phyloP scores from a whole-genome alignment of 2,329 filamentous ascomycete genomes.

The Tolypocladium inflatum region DNA sequence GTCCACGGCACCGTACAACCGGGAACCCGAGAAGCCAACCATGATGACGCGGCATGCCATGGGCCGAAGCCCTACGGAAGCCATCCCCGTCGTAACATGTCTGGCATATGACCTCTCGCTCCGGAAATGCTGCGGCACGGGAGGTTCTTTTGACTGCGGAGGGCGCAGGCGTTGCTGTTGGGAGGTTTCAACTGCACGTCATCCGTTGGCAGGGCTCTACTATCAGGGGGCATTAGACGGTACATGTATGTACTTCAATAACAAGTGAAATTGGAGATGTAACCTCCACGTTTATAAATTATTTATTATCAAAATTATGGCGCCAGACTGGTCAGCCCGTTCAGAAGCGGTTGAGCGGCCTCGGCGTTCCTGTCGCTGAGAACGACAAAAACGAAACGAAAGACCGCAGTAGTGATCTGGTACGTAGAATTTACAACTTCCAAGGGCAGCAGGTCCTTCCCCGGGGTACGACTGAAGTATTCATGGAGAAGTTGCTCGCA shows the following conservation, averaged over 20 bases:
- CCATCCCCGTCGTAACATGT: neutral
- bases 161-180: neutral
- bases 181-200: neutral
- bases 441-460: no score
- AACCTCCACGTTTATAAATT: neutral
- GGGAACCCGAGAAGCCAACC: neutral
- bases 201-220: neutral
- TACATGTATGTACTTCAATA: neutral
- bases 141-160: neutral
- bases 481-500: no score
- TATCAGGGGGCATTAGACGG: neutral
- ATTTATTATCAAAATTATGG: no score
- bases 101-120: neutral
- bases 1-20: neutral
- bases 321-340: no score
- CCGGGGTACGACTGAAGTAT: no score
- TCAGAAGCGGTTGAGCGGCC: no score
- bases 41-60: neutral
- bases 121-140: neutral
- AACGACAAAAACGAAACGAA: no score
- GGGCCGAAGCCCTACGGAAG: neutral
- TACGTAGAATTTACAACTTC: no score
- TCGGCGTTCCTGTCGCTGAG: no score
- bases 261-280: neutral
- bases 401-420: no score